Conservation (phyloP, 2,329 filamentous ascomycete species). For the Zopfia rhizophila region DNA sequence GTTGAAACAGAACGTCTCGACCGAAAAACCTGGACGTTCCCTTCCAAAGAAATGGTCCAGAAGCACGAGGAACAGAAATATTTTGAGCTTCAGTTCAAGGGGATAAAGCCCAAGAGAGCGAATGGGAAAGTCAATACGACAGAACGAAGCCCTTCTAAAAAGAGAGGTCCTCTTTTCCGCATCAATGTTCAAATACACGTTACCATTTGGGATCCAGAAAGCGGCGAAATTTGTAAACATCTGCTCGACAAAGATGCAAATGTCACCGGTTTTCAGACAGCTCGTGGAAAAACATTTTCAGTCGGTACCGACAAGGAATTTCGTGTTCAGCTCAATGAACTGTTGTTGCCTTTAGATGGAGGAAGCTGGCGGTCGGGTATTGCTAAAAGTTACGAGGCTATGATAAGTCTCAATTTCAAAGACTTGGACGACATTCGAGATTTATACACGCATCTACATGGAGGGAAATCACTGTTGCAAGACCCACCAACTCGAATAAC, state of each 20-base stretch:
- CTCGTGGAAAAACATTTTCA: too few relatives aligned
- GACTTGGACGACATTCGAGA: slow-evolving; percentile 35
- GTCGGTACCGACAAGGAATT: too few relatives aligned
- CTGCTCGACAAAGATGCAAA: too few relatives aligned
- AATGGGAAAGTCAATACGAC: neutral
- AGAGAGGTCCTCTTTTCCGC: too few relatives aligned
- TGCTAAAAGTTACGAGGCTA: slow-evolving; percentile 26
- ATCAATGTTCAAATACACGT: too few relatives aligned
- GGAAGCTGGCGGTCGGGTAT: too few relatives aligned
- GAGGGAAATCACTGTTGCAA: slow-evolving; percentile 2
- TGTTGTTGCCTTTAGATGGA: too few relatives aligned
- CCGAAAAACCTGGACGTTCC: slow-evolving; percentile 35
- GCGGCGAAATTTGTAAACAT: too few relatives aligned
- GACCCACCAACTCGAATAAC: slow-evolving; percentile 26
- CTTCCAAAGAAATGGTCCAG: slow-evolving; percentile 37
- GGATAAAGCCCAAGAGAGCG: slow-evolving; percentile 18
- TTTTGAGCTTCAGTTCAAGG: slow-evolving; percentile 29
- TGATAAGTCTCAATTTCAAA: slow-evolving; percentile 27
- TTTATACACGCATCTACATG: slow-evolving; percentile 36
- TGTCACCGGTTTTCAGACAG: too few relatives aligned
- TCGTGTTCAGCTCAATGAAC: too few relatives aligned
- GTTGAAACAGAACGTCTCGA: neutral
- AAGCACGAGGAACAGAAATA: slow-evolving; percentile 29
- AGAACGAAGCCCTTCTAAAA: slow-evolving; percentile 33
- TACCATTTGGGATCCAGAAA: too few relatives aligned